Base-by-base conservation (phyloP, 78 protist genomes). In the Dictyostelium firmibasis region DNA sequence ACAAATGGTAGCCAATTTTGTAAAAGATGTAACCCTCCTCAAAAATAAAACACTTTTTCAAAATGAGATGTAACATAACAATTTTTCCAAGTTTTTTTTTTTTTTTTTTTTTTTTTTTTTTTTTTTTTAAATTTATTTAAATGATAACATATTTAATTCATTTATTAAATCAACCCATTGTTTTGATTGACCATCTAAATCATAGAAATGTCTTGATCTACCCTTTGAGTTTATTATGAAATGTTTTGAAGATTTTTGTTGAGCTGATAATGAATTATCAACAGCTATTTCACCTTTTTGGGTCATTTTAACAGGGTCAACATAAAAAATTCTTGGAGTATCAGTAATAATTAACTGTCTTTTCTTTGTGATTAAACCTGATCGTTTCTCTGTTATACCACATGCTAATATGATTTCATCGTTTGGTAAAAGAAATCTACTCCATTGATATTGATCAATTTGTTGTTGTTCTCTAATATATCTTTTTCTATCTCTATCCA, bases 251-350 rank as follows among this genome's bases (percentile, higher is more conserved):
- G 92, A 86, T 77, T 86, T 86, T 11, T 10, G 44, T 41, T 53
- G 60, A 14, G 92, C 76, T 14, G 85, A 86, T n/a, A 86, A 53
- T 44, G 92, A 33, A 23, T 25, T 13, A 38, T 86, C 92, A 10
- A 86, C 85, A 16, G 20, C 31, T 62, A 86, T 86, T 38, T 86
- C 92, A 76, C 92, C 97, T 60, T 50, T 77, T 53, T 43, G 57
- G 6, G 60, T 85, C 95, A 76, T 50, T 60, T 79, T 85, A 1
- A 62, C 64, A 9, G 93, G 87, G 62, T 93, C 97, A 2, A 97
- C 31, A 87, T 96, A 97, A 33, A 97, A 64, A n/a, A 96, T 87
- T 31, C 97, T 77, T 29, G 97, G 98, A 20, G 38, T 35, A 72
- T 91, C 92, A 13, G 97, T 96, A 18, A 97, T 92, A 2, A 97